These are phyloP conservation scores for Coniophora puteana DNA, from an alignment of 1,284 basidiomycete species.

Conservation along the genomic window DNA sequence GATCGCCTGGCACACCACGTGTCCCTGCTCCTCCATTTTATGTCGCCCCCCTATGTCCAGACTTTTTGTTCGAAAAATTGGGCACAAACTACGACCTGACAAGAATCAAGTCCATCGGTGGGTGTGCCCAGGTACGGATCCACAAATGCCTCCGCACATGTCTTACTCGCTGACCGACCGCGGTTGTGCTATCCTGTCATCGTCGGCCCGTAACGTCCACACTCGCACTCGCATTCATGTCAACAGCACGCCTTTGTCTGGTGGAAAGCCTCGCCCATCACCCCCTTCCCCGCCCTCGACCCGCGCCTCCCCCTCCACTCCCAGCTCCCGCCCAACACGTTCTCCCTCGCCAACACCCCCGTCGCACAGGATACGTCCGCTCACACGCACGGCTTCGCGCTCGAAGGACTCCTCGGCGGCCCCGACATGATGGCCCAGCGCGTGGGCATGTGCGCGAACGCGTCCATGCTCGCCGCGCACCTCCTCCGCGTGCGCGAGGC, in stretches of 20 bases:
- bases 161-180: constrained; percentile 5
- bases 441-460: constrained; percentile 65
- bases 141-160: neutral
- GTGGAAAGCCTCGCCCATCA: constrained; percentile 72
- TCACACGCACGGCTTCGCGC: constrained; percentile 66
- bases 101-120: constrained; percentile 69
- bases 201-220: neutral
- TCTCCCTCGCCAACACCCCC: constrained; percentile 73
- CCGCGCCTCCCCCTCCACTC: constrained; percentile 59
- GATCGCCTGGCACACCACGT: constrained; percentile 25
- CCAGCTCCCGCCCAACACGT: constrained; percentile 63
- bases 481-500: constrained; percentile 67
- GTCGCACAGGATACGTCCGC: constrained; percentile 76
- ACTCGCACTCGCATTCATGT: constrained; percentile 9
- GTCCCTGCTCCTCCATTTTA: constrained; percentile 22
- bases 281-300: constrained; percentile 63
- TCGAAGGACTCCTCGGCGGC: constrained; percentile 71
- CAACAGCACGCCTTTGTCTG: constrained; percentile 73
- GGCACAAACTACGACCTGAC: constrained; percentile 60
- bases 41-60: constrained; percentile 35
- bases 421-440: constrained; percentile 71
- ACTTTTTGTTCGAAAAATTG: constrained; percentile 71
- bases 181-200: too few relatives aligned
- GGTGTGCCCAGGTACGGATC: constrained; percentile 59
- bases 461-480: constrained; percentile 67